phyloP scores from a whole-genome alignment of 768 basidiomycete genomes.

The Naganishia vaughanmartiniae region DNA sequence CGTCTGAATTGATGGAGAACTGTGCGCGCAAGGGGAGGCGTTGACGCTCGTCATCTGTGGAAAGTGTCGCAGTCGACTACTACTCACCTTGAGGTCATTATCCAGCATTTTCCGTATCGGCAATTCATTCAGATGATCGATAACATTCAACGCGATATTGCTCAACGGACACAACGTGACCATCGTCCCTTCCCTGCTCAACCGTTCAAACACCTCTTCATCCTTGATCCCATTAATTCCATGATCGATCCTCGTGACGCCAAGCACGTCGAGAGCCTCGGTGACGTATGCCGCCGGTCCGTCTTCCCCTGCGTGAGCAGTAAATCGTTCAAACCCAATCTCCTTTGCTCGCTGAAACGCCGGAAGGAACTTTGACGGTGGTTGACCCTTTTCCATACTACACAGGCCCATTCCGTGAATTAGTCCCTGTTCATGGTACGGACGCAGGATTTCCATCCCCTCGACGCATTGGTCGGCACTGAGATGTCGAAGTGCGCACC shows the following conservation, averaged over 20 bases:
- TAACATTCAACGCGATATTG: conserved; percentile 36
- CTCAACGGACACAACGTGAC: conserved; percentile 38
- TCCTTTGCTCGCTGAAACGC: conserved; percentile 34
- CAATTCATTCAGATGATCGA: conserved; percentile 31
- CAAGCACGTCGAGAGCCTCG: conserved; percentile 28
- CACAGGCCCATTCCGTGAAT: conserved; percentile 37
- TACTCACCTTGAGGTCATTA: conserved; percentile 31
- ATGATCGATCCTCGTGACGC: conserved; percentile 38
- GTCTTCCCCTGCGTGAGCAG: conserved; percentile 40
- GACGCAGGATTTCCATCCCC: conserved; percentile 23
- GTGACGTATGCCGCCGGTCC: conserved; percentile 37
- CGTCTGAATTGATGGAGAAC: conserved; percentile 41
- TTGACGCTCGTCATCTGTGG: not conserved
- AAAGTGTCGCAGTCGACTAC: not conserved
- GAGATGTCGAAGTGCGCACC: conserved; percentile 37
- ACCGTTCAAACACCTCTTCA: conserved; percentile 31
- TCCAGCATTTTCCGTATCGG: conserved; percentile 37
- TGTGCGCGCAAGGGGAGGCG: not conserved
- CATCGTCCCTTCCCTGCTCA: conserved; percentile 29
- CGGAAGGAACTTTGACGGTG: conserved; percentile 31
- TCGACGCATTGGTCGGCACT: conserved; percentile 29
- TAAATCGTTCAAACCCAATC: conserved; percentile 32
- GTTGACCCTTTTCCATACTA: conserved; percentile 32
- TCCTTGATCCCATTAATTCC: conserved; percentile 36
- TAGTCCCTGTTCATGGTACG: conserved; percentile 32